phyloP scores from a whole-genome alignment of 352 stramenopile genomes.

The Thalassiosira delicatula region DNA sequence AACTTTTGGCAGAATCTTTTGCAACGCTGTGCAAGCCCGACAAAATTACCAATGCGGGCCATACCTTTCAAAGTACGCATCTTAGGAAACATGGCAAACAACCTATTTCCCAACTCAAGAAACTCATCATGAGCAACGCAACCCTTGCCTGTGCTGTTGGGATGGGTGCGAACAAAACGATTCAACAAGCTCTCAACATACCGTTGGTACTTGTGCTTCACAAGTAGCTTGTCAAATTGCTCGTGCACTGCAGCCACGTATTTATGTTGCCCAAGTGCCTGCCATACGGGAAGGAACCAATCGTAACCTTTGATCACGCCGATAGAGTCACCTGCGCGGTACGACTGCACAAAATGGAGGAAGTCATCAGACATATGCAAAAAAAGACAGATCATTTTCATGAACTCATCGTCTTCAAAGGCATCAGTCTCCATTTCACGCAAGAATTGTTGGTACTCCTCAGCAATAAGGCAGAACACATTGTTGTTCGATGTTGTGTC shows the following conservation, averaged over 20 bases:
- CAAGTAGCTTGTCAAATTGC: background rate
- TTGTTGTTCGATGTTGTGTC: background rate
- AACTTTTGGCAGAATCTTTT: background rate
- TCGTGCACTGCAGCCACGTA: background rate
- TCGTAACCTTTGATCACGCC: conserved; percentile 18
- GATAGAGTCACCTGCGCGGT: conserved; percentile 6
- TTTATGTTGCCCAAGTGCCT: background rate
- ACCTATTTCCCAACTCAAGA: background rate
- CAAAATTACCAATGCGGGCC: background rate
- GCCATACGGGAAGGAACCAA: background rate
- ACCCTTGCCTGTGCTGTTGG: background rate
- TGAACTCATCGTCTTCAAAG: background rate
- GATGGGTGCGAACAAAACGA: background rate
- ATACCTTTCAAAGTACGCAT: background rate
- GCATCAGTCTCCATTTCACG: background rate
- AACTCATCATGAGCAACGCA: background rate
- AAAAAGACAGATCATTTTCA: background rate
- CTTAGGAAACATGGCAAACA: background rate
- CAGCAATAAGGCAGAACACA: background rate
- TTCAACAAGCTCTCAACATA: background rate
- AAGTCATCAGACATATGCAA: conserved; percentile 15
- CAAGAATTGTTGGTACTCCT: background rate
- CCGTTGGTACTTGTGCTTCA: background rate
- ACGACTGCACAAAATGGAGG: conserved; percentile 7
- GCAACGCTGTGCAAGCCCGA: background rate